These are phyloP conservation scores for Epichloe aotearoae DNA, from an alignment of 2,329 filamentous ascomycete genomes.

Conservation along the genomic window DNA sequence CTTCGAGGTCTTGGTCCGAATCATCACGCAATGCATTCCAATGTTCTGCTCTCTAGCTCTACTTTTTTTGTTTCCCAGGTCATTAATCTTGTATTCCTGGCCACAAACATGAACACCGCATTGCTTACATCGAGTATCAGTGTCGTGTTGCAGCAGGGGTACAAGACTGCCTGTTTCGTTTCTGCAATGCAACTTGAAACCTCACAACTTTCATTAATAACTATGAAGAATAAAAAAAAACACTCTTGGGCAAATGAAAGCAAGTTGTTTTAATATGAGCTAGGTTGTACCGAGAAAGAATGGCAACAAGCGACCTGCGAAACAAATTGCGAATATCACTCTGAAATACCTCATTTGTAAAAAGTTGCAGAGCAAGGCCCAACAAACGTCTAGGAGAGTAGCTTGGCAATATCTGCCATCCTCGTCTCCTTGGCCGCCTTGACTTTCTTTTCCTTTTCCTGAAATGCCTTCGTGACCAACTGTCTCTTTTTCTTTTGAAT, in stretches of 20 bases:
- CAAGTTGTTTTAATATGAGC: not conserved
- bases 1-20: no score
- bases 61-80: no score
- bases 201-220: no score
- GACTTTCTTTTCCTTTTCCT: slow-evolving; percentile 44
- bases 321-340: not conserved
- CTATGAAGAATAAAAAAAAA: not conserved
- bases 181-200: no score
- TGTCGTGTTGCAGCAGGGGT: no score
- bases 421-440: slow-evolving; percentile 44
- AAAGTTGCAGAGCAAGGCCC: not conserved
- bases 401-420: slow-evolving; percentile 39
- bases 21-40: not conserved
- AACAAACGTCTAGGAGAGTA: slow-evolving; percentile 21
- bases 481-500: slow-evolving; percentile 70
- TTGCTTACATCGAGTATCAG: not conserved
- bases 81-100: no score
- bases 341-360: no score
- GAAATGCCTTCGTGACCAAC: slow-evolving; percentile 66
- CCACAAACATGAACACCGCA: not conserved
- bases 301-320: not conserved
- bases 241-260: not conserved
- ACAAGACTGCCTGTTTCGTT: no score
- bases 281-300: not conserved
- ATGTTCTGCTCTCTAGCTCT: not conserved